These are phyloP conservation scores for Cymbopogon citratus DNA, from an alignment of 176 grass and related monocot species.

Conservation along the genomic window DNA sequence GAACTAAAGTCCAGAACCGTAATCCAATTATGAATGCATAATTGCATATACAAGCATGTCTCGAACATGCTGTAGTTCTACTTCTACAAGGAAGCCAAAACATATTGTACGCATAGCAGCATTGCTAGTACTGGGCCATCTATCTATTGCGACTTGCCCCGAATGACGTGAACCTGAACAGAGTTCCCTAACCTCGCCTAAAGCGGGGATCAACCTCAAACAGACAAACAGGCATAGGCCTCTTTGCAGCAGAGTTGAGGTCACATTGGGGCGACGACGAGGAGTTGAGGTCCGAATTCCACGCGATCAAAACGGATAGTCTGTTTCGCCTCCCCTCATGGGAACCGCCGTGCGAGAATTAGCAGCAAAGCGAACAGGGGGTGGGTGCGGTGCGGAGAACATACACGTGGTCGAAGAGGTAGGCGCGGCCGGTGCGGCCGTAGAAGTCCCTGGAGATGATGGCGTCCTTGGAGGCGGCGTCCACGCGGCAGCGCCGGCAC, in stretches of 20 bases:
- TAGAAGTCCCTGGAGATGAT: conserved; percentile 40
- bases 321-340: background rate
- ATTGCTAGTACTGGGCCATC: background rate
- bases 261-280: background rate
- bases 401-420: conserved; percentile 43
- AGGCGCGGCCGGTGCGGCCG: conserved; percentile 36
- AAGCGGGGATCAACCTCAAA: background rate
- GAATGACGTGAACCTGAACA: background rate
- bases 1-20: background rate
- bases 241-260: background rate
- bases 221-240: background rate
- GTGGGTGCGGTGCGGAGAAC: background rate
- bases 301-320: background rate
- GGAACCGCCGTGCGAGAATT: background rate
- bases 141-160: background rate
- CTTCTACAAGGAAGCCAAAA: background rate
- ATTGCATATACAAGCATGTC: background rate
- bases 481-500: conserved; percentile 40
- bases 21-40: background rate
- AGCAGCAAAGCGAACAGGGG: background rate
- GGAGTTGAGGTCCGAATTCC: no score
- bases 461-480: conserved; percentile 33
- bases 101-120: background rate
- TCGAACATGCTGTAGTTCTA: background rate
- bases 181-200: background rate